Percentiles rank a stretch among this genome's conserved stretches.
These are phyloP conservation scores for Fraxinus sp. DNA, from an alignment of 305 asterid genomes.

Conservation along the genomic window DNA sequence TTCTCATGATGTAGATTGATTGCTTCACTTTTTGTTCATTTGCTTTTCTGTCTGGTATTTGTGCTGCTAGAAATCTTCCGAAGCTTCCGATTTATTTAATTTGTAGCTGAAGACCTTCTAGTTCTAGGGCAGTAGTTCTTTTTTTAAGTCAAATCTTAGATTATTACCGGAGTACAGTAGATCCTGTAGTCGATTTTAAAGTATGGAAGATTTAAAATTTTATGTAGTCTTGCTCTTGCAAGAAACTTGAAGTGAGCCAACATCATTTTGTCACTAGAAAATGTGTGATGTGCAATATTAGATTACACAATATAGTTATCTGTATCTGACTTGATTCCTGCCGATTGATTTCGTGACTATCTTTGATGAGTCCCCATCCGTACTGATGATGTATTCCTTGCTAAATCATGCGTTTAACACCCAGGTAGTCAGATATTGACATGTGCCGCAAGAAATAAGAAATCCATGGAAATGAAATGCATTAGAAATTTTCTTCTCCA, in stretches of 20 bases:
- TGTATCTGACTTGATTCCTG: not conserved
- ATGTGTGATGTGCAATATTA: not conserved
- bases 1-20: not conserved
- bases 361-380: not conserved
- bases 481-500: not conserved
- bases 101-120: not conserved
- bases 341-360: not conserved
- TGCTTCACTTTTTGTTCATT: not conserved
- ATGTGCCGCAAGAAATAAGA: not conserved
- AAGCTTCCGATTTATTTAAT: not conserved
- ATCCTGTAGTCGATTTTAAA: not conserved
- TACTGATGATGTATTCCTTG: not conserved
- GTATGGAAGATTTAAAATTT: not conserved
- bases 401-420: not conserved
- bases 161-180: not conserved
- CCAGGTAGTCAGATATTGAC: not conserved
- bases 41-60: not conserved
- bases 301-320: not conserved
- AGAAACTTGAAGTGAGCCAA: not conserved
- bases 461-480: not conserved
- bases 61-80: not conserved
- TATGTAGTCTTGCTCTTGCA: not conserved
- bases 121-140: not conserved
- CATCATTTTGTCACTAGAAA: not conserved
- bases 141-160: not conserved